Evolutionary conservation across 495 filamentous ascomycete species (phyloP), one percentile per base, ranked within the genome.

Genomic region (Penicillium parvum): DNA sequence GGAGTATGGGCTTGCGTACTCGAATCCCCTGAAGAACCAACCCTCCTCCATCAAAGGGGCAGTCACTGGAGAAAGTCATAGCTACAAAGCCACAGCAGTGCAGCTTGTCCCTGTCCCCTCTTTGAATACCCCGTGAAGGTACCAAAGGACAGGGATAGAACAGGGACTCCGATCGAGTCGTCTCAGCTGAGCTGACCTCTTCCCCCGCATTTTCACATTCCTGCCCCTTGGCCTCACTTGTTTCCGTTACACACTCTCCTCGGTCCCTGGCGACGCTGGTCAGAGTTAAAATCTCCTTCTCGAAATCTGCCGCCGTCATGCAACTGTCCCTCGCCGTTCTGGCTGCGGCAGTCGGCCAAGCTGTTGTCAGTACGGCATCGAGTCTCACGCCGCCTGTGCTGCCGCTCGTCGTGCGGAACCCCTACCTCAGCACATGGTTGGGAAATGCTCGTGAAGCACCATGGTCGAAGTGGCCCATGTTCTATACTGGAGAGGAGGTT

Each of bases 401-500:
- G 29, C 91, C 91, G 7, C 71, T 97, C 57, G 81, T 86, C 47
- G 90, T 97, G 22, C 82, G 91, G 19, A 96, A 87, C 56, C 91
- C 91, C 12, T 97, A 97, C 61, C 69, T 96, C 27, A 95, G 86
- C 53, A 85, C 89, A 9, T 96, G 90, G 89, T 63, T 95, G 37
- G 75, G 75, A 8, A 76, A 84, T 68, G 88, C 88, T 23, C 78
- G 91, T 34, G 80, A 85, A 10, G 72, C 70, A 14, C 91, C 91
- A n/a, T 97, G 91, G 90, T 75, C 79, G 23, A 79, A 80, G 60
- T 97, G 91, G 90, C 91, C 90, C 19, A 94, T 95, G 48, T 97
- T 97, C 61, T 97, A 84, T 74, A 94, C 87, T 10, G 90, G 91
- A 14, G 76, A 84, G 57, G 79, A 90, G 73, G 61, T 95, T 45